Base-by-base conservation (phyloP, 331 rosid genomes). In the Quercus tomentella region DNA sequence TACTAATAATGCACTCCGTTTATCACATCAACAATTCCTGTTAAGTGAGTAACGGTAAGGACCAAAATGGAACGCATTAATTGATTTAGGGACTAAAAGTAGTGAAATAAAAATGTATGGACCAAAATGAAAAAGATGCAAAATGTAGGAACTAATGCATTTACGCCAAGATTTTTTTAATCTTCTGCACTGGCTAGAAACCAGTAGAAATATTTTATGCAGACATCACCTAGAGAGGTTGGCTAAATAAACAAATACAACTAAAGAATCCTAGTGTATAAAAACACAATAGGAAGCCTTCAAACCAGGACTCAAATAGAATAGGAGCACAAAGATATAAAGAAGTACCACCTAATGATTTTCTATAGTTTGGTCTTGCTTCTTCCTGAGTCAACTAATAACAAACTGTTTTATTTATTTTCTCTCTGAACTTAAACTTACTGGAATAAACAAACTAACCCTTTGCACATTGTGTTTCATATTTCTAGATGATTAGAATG, bases 151-250 rank as follows among this genome's bases (percentile, higher is more conserved):
- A 26, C 28, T 26, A 26, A 26, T 26, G 3, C 3, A 26, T 26
- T 26, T 26, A 26, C 3, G 28, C 0, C 28, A 26, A 2, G 28
- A 26, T 26, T 26, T 26, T 26, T 26, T 26, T 26, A 26, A 82
- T 82, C 58, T 79, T 78, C 65, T 58, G 63, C 52, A 63, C 75
- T 26, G 56, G 71, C 41, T 51, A 15, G 30, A 45, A 76, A 60
- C 74, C 54, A 82, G 52, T 72, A 72, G 49, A 71, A 78, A 82
- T 75, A 49, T 56, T 73, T 84, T 77, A 75, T 71, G 70, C 81
- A 56, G 57, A 75, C 79, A 1, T 49, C 14, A 1, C 70, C 14
- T 37, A 62, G 16, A 55, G 58, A 61, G 45, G 81, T 45, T 57
- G 58, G 61, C 70, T 63, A 66, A 57, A 76, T 56, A 80, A 54